Conservation (phyloP, 306 rosid genomes). For the Adenanthera pavonina region DNA sequence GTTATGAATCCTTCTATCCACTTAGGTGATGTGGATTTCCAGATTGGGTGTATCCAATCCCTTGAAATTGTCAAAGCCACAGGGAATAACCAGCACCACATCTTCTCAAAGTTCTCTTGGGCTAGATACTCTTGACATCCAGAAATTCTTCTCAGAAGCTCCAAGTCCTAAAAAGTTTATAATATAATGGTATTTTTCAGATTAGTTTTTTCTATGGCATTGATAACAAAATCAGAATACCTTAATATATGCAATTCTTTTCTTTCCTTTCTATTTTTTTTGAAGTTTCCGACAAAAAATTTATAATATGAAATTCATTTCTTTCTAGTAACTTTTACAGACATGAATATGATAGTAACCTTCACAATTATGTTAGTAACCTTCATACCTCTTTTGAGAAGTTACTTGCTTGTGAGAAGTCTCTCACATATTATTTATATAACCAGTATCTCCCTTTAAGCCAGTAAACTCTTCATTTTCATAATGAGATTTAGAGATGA, state of each 20-base stretch:
- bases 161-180: slow-evolving; percentile 68
- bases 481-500: no score
- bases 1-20: slow-evolving; percentile 99
- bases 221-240: slow-evolving; percentile 10
- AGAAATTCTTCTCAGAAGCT: slow-evolving; percentile 76
- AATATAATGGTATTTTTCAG: slow-evolving; percentile 18
- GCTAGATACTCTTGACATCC: slow-evolving; percentile 75
- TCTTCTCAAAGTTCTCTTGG: slow-evolving; percentile 83
- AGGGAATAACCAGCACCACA: slow-evolving; percentile 99
- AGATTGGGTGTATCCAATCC: slow-evolving; percentile 71
- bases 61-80: slow-evolving; percentile 76
- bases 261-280: background rate
- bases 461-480: no score
- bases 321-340: slow-evolving; percentile 5
- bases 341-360: background rate
- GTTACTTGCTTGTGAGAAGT: background rate
- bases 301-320: background rate
- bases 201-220: slow-evolving; percentile 18
- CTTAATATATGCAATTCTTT: background rate
- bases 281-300: background rate
- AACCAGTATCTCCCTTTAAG: no score
- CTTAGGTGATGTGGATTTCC: slow-evolving; percentile 85
- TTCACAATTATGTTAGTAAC: background rate
- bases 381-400: background rate
- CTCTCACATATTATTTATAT: background rate